Conservation (phyloP, 169 alveolate species). For the Plasmodium malariae region DNA sequence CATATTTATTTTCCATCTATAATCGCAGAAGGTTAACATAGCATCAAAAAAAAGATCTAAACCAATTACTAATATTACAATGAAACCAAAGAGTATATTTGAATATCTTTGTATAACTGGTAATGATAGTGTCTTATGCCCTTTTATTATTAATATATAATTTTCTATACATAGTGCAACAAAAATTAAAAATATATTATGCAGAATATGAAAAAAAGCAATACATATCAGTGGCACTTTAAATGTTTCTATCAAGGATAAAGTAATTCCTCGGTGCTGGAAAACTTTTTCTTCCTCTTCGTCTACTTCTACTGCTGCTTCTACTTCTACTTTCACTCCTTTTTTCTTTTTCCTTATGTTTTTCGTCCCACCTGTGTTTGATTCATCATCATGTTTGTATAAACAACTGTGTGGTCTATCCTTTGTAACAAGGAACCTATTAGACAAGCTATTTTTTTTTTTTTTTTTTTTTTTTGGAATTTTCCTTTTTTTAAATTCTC, state of each 20-base stretch:
- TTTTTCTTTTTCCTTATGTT: neutral
- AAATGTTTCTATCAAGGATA: constrained; percentile 18
- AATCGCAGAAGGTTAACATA: neutral
- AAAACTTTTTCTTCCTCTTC: neutral
- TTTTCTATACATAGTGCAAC: constrained; percentile 48
- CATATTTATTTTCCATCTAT: constrained; percentile 20
- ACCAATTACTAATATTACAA: constrained; percentile 7
- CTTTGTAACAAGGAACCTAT: neutral
- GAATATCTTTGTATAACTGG: neutral
- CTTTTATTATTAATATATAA: constrained; percentile 21
- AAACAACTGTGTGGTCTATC: no score
- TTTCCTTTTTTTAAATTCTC: constrained; percentile 10
- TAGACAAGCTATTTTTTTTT: neutral
- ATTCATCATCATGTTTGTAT: no score
- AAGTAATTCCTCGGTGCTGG: constrained; percentile 12
- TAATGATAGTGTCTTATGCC: neutral
- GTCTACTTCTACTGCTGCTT: no score
- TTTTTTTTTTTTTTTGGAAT: neutral
- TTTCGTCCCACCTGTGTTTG: no score
- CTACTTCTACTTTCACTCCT: neutral
- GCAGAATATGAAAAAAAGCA: constrained; percentile 11
- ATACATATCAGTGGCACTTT: neutral
- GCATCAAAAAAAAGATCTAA: constrained; percentile 31
- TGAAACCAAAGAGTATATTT: neutral
- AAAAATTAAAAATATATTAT: constrained; percentile 14